These are phyloP conservation scores for Apiospora saccharicola DNA, from an alignment of 2,329 filamentous ascomycete species.

Conservation along the genomic window DNA sequence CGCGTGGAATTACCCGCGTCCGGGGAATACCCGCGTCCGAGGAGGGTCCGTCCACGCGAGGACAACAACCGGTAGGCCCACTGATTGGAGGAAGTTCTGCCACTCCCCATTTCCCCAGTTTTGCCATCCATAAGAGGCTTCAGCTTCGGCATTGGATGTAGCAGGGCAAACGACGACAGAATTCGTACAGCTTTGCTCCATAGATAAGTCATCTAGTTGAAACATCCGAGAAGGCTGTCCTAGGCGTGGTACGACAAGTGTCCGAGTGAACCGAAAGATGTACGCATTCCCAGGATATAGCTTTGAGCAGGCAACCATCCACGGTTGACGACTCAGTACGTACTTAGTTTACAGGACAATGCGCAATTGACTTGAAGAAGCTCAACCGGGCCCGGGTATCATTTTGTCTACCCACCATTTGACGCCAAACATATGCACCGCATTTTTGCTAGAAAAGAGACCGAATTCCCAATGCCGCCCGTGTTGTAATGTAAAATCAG, in stretches of 20 bases:
- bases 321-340: neutral
- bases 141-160: neutral
- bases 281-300: neutral
- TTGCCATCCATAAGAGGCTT: neutral
- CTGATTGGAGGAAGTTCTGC: slow-evolving; percentile 7
- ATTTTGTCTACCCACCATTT: slow-evolving; percentile 18
- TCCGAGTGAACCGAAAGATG: too few relatives aligned
- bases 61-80: neutral
- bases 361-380: neutral
- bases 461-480: neutral
- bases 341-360: slow-evolving; percentile 13
- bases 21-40: neutral
- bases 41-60: neutral
- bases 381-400: slow-evolving; percentile 12
- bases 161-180: neutral
- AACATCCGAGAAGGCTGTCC: neutral
- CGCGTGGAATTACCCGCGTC: neutral
- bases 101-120: neutral
- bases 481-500: neutral
- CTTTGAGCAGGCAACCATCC: neutral
- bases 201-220: neutral
- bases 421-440: slow-evolving; percentile 12
- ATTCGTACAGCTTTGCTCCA: neutral
- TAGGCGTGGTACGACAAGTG: neutral
- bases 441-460: slow-evolving; percentile 3